These are phyloP conservation scores for Babesia caballi DNA, from an alignment of 169 alveolate species.

Conservation along the genomic window DNA sequence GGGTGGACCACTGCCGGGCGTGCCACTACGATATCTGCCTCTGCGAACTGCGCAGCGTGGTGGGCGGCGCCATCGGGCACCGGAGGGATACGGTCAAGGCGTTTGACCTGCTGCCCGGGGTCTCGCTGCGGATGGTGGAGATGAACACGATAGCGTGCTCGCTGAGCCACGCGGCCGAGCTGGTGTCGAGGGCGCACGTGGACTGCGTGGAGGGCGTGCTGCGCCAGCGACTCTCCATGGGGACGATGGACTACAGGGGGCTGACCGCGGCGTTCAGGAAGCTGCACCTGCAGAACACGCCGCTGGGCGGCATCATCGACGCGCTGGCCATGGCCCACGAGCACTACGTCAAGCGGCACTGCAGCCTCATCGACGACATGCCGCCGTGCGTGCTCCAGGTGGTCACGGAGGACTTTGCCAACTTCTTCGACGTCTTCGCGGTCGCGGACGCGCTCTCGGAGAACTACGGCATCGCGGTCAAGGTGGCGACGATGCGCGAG, in stretches of 20 bases:
- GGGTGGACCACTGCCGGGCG: slow-evolving; percentile 16
- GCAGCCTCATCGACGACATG: slow-evolving; percentile 10
- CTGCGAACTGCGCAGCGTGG: slow-evolving; percentile 3
- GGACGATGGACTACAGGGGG: background rate
- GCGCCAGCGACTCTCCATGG: background rate
- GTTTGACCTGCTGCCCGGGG: background rate
- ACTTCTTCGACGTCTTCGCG: slow-evolving; percentile 50
- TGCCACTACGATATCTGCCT: slow-evolving; percentile 50
- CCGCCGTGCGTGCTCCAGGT: slow-evolving; percentile 38
- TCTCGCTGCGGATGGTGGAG: slow-evolving; percentile 40
- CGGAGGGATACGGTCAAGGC: background rate
- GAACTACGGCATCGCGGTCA: slow-evolving; percentile 29
- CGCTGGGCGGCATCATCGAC: slow-evolving; percentile 32
- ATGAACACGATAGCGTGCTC: slow-evolving; percentile 44
- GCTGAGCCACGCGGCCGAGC: slow-evolving; percentile 32
- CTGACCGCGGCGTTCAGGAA: slow-evolving; percentile 6
- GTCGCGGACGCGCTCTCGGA: slow-evolving; percentile 32
- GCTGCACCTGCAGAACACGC: slow-evolving; percentile 30
- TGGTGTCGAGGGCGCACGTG: slow-evolving; percentile 31
- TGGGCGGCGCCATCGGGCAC: background rate
- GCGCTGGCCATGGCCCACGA: slow-evolving; percentile 44
- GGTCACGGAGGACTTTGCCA: slow-evolving; percentile 27
- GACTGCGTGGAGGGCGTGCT: slow-evolving; percentile 6
- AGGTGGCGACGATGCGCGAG: slow-evolving; percentile 27
- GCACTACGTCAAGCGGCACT: slow-evolving; percentile 18